Evolutionary conservation across 1,139 yeast species (phyloP).

Genomic region (Hansenula sp.): DNA sequence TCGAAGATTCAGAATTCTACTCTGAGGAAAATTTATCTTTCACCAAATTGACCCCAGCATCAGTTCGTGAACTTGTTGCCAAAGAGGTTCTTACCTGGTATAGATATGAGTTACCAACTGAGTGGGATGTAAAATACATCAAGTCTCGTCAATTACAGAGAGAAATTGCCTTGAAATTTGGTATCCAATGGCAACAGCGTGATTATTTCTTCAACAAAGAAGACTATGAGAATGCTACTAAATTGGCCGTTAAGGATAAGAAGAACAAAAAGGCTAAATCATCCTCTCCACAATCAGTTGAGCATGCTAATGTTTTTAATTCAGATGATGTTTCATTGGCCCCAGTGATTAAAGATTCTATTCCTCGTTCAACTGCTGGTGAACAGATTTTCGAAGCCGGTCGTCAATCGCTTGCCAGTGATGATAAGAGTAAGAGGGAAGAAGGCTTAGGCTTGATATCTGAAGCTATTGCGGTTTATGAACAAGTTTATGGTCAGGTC

Average conservation of each 20-base stretch:
- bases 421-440: constrained; percentile 36
- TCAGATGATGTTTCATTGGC: constrained; percentile 66
- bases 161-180: constrained; percentile 72
- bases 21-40: constrained; percentile 41
- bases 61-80: constrained; percentile 40
- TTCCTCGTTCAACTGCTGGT: constrained; percentile 61
- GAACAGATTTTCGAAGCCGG: constrained; percentile 81
- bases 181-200: constrained; percentile 73
- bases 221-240: constrained; percentile 35
- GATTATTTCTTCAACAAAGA: constrained; percentile 38
- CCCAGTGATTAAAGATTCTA: constrained; percentile 72
- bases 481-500: constrained; percentile 79
- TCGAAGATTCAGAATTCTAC: constrained; percentile 41
- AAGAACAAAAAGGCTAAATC: constrained; percentile 35
- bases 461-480: constrained; percentile 71
- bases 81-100: constrained; percentile 56
- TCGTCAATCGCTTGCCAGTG: constrained; percentile 39
- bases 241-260: constrained; percentile 23
- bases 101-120: constrained; percentile 51
- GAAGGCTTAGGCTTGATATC: constrained; percentile 55
- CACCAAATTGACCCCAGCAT: constrained; percentile 39
- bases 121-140: constrained; percentile 37
- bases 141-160: constrained; percentile 52
- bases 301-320: constrained; percentile 35
- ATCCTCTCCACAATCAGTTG: constrained; percentile 25